Conservation (phyloP, 306 rosid genomes). For the Mucuna pruriens region DNA sequence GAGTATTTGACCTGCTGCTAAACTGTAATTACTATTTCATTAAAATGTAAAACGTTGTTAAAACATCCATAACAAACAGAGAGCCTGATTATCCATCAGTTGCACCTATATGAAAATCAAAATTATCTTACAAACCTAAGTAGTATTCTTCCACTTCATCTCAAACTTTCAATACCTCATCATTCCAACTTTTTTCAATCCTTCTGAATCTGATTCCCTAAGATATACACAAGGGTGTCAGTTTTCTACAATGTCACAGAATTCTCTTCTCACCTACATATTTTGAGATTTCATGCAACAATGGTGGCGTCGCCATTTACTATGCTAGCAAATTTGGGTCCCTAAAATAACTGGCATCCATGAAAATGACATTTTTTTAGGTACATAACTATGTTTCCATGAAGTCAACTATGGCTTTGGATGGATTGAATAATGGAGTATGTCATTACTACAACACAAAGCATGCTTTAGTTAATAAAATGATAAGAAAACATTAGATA, state of each 20-base stretch:
- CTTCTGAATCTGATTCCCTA: constrained; percentile 1
- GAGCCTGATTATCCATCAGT: constrained; percentile 1
- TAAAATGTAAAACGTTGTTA: constrained; percentile 5
- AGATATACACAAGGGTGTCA: background rate
- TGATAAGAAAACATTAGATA: background rate
- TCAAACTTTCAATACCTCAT: constrained; percentile 29
- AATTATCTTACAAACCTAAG: constrained; percentile 1
- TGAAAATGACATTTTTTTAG: background rate
- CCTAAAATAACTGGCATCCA: background rate
- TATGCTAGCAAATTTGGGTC: background rate
- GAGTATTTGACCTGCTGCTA: background rate
- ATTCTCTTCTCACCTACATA: constrained; percentile 14
- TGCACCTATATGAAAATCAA: background rate
- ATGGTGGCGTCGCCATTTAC: background rate
- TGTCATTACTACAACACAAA: background rate
- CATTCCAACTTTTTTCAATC: background rate
- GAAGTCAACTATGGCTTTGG: constrained; percentile 1
- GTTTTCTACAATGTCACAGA: background rate
- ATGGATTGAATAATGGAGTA: constrained; percentile 9
- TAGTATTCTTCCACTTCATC: constrained; percentile 16
- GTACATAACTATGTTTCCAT: background rate
- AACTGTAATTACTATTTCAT: background rate
- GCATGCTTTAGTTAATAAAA: constrained; percentile 1
- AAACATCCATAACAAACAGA: background rate
- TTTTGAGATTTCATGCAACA: constrained; percentile 1